Conservation (phyloP, 106 monocot genomes). For the Gastrodia elata region DNA sequence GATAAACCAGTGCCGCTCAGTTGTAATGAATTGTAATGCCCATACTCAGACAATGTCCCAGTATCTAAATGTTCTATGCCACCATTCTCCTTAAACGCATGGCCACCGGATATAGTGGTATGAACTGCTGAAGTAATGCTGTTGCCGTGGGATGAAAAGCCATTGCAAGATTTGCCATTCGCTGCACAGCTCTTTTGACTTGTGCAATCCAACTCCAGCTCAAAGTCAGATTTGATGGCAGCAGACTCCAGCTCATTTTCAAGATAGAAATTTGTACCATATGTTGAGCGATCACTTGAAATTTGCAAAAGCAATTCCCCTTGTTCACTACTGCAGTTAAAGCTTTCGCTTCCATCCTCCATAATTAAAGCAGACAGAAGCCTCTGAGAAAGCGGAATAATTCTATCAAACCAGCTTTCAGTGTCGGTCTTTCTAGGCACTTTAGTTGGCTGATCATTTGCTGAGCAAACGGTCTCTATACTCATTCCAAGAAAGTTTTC, state of each 20-base stretch:
- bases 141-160: slow-evolving; percentile 25
- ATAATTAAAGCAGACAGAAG: slow-evolving; percentile 80
- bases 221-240: slow-evolving; percentile 17
- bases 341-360: slow-evolving; percentile 40
- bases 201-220: slow-evolving; percentile 22
- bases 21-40: slow-evolving; percentile 16
- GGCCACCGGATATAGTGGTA: slow-evolving; percentile 19
- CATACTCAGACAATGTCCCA: slow-evolving; percentile 12
- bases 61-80: slow-evolving; percentile 8
- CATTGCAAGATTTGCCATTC: slow-evolving; percentile 45
- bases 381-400: slow-evolving; percentile 73
- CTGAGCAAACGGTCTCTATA: slow-evolving; percentile 5
- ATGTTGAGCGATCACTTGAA: slow-evolving; percentile 24
- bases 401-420: slow-evolving; percentile 43
- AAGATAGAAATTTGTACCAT: slow-evolving; percentile 11
- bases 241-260: slow-evolving; percentile 18
- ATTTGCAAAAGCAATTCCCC: slow-evolving; percentile 20
- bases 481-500: slow-evolving; percentile 9
- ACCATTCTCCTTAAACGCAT: slow-evolving; percentile 27
- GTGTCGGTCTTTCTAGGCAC: slow-evolving; percentile 23
- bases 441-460: slow-evolving; percentile 15
- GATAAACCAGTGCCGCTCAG: slow-evolving; percentile 3
- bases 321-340: slow-evolving; percentile 21
- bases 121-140: slow-evolving; percentile 16
- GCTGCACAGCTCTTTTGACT: slow-evolving; percentile 22